Percentiles rank a stretch among this genome's conserved stretches.
Conservation (phyloP, 2,329 filamentous ascomycete genomes). For the Neonectria punicea region DNA sequence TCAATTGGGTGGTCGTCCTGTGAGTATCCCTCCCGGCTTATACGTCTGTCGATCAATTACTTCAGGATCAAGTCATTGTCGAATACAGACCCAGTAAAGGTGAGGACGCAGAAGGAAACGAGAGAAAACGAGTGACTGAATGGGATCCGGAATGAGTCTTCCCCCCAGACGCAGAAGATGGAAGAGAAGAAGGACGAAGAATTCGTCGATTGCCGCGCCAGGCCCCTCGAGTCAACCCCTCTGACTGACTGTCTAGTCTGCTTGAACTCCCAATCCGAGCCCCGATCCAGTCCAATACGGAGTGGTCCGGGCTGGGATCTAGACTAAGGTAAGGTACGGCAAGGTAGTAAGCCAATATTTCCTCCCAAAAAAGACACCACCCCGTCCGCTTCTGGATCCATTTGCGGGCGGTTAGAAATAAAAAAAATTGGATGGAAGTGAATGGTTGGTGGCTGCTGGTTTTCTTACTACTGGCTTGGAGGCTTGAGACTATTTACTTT, state of each 20-base stretch:
- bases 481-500: not conserved
- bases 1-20: not conserved
- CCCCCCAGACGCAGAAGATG: not conserved
- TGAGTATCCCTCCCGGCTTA: conserved; percentile 6
- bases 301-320: not conserved
- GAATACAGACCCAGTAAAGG: not conserved
- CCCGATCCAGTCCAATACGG: not conserved
- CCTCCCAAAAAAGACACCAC: not conserved
- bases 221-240: not conserved
- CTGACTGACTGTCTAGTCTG: no score
- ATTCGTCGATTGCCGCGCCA: no score
- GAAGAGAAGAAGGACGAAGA: not conserved
- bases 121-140: not conserved
- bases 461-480: not conserved
- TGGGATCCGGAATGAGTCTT: not conserved
- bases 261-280: not conserved
- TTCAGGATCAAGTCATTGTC: conserved; percentile 13
- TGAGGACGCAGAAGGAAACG: not conserved
- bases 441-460: not conserved
- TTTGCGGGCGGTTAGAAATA: not conserved
- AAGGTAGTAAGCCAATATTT: conserved; percentile 1
- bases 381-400: not conserved
- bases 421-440: not conserved
- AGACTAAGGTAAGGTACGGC: no score
- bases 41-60: not conserved